A percentile compares a stretch with the other conserved stretches of the same genome.
These are phyloP conservation scores for Solanum verrucosum DNA, from an alignment of 257 asterid genomes.

Conservation along the genomic window DNA sequence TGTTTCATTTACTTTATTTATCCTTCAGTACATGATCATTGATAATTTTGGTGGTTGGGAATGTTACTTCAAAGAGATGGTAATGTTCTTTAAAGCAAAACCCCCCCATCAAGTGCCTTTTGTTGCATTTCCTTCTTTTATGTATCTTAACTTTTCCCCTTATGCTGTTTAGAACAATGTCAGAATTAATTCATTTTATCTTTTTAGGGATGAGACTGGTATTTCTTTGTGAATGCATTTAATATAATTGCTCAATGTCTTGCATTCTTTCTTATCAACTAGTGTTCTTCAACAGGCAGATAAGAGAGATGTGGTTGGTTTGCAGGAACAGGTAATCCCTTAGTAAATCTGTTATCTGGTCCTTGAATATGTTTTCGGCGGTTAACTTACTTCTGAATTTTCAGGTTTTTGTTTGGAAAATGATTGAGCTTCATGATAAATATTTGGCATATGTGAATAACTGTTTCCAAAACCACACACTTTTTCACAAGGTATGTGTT, in stretches of 20 bases:
- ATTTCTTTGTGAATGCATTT: neutral
- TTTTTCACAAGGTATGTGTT: conserved; percentile 85
- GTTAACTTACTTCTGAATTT: conserved; percentile 7
- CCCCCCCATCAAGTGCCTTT: neutral
- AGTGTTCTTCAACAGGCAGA: conserved; percentile 59
- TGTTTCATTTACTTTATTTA: neutral
- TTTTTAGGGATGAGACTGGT: neutral
- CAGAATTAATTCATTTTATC: neutral
- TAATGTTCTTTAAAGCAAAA: neutral
- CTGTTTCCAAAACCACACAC: conserved; percentile 82
- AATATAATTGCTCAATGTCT: neutral
- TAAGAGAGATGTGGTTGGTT: conserved; percentile 71
- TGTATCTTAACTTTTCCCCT: neutral
- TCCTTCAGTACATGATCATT: neutral
- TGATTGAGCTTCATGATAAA: conserved; percentile 93
- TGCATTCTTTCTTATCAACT: conserved; percentile 3
- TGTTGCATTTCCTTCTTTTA: neutral
- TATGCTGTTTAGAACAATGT: neutral
- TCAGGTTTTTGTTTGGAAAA: conserved; percentile 89
- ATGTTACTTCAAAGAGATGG: neutral
- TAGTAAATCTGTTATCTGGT: neutral
- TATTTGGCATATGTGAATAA: conserved; percentile 81
- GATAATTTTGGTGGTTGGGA: neutral
- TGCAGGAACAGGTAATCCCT: conserved; percentile 79
- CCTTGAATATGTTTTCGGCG: neutral